Evolutionary conservation across 2,329 filamentous ascomycete species (phyloP).

Genomic region (Lasiodiplodia gonubiensis): DNA sequence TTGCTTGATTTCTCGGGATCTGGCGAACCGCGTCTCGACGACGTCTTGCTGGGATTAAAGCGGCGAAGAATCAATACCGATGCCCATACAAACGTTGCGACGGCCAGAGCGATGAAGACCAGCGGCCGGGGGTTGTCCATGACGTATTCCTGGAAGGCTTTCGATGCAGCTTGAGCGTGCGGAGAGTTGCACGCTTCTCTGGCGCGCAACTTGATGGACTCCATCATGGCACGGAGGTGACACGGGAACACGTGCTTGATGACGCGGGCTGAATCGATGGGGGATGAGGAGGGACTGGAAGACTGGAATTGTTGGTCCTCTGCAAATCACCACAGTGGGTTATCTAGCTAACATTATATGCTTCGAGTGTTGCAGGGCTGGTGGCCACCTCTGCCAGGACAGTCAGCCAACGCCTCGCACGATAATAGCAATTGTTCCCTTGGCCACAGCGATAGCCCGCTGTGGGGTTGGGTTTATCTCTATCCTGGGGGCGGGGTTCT

Average conservation of each 20-base stretch:
- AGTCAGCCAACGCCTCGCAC: background rate
- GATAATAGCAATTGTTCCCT: conserved; percentile 28
- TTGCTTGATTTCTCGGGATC: conserved; percentile 54
- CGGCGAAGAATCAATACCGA: conserved; percentile 36
- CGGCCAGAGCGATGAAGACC: conserved; percentile 42
- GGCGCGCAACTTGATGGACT: conserved; percentile 34
- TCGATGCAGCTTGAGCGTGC: conserved; percentile 12
- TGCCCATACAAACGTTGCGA: conserved; percentile 42
- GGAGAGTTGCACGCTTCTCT: conserved; percentile 19
- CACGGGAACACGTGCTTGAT: conserved; percentile 21
- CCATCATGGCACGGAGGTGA: conserved; percentile 32
- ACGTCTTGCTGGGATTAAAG: conserved; percentile 34
- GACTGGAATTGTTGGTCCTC: conserved; percentile 2
- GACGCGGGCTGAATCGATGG: conserved; percentile 29
- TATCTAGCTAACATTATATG: conserved; percentile 25
- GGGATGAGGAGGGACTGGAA: background rate
- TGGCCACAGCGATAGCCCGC: conserved; percentile 21
- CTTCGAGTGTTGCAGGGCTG: background rate
- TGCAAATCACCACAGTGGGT: background rate
- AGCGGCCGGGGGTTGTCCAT: conserved; percentile 33
- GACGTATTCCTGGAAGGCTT: conserved; percentile 19
- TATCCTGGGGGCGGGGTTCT: conserved; percentile 21
- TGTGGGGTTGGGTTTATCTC: conserved; percentile 29
- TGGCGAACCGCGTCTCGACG: conserved; percentile 40
- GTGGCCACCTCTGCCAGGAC: background rate